A percentile compares a stretch with the other conserved stretches of the same genome.
These are phyloP conservation scores for Stereum hirsutum DNA, from an alignment of 1,284 basidiomycete species.

Conservation along the genomic window DNA sequence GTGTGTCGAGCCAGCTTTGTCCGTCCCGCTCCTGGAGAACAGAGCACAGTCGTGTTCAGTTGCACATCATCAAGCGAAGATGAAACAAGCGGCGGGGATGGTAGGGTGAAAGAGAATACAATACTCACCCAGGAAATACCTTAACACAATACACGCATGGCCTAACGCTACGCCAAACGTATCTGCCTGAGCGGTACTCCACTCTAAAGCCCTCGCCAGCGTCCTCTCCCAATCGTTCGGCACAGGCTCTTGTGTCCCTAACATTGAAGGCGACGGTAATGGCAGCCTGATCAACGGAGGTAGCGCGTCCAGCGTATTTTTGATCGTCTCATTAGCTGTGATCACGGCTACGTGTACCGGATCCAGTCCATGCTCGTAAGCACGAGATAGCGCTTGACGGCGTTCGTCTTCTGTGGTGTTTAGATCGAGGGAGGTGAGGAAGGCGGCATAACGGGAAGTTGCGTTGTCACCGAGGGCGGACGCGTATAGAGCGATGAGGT, in stretches of 20 bases:
- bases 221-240: slow-evolving; percentile 52
- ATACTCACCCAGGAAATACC: slow-evolving; percentile 82
- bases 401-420: slow-evolving; percentile 62
- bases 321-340: slow-evolving; percentile 76
- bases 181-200: slow-evolving; percentile 76
- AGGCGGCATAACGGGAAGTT: slow-evolving; percentile 87
- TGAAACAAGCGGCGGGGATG: slow-evolving; percentile 1
- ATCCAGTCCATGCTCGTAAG: slow-evolving; percentile 80
- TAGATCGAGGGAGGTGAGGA: slow-evolving; percentile 78
- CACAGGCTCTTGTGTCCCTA: slow-evolving; percentile 29
- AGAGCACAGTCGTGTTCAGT: no score
- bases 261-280: slow-evolving; percentile 49
- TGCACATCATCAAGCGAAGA: no score
- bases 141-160: slow-evolving; percentile 78
- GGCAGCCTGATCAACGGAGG: slow-evolving; percentile 47
- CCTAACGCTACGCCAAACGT: slow-evolving; percentile 76
- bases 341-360: slow-evolving; percentile 73
- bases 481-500: slow-evolving; percentile 91
- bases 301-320: slow-evolving; percentile 59
- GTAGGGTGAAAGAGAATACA: not conserved
- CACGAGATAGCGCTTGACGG: slow-evolving; percentile 65
- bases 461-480: slow-evolving; percentile 88
- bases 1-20: slow-evolving; percentile 63
- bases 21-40: slow-evolving; percentile 70
- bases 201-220: slow-evolving; percentile 85